A percentile compares a stretch with the other conserved stretches of the same genome.
Evolutionary conservation across 2,329 filamentous ascomycete species (phyloP).

Genomic region (Ramularia endophylla): DNA sequence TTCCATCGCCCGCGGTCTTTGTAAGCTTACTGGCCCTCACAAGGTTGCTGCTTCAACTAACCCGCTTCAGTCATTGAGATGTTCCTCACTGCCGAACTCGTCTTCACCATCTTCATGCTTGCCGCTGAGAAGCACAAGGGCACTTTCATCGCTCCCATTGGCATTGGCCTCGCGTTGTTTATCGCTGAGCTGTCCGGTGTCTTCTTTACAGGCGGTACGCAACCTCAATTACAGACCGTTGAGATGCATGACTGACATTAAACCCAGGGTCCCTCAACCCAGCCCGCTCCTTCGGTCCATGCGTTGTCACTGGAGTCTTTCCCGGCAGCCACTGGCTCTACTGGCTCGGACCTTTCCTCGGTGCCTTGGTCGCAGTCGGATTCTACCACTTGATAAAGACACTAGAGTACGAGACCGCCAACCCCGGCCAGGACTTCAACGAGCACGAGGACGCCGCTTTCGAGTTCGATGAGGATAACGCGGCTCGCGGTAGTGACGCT

Average conservation of each 20-base stretch:
- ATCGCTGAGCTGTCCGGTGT: constrained; percentile 42
- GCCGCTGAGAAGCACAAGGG: constrained; percentile 39
- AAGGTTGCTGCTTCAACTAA: constrained; percentile 5
- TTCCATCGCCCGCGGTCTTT: constrained; percentile 41
- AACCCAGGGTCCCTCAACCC: constrained; percentile 40
- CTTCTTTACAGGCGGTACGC: constrained; percentile 39
- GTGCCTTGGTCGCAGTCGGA: constrained; percentile 40
- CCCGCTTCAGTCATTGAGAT: constrained; percentile 39
- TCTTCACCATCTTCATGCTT: constrained; percentile 45
- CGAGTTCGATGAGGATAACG: constrained; percentile 33
- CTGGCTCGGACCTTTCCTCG: constrained; percentile 45
- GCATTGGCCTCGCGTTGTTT: constrained; percentile 39
- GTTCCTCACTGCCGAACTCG: constrained; percentile 45
- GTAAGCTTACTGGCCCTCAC: constrained; percentile 16
- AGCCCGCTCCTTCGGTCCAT: constrained; percentile 45
- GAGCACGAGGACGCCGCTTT: constrained; percentile 36
- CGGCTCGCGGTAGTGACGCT: constrained; percentile 10
- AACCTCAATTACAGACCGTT: too few relatives aligned
- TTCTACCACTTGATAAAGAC: constrained; percentile 46
- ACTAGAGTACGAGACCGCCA: constrained; percentile 47
- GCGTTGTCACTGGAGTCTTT: constrained; percentile 39
- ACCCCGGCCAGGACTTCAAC: constrained; percentile 44
- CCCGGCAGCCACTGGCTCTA: constrained; percentile 47
- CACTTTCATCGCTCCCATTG: constrained; percentile 36
- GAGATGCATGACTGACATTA: too few relatives aligned